Conservation (phyloP, 2,329 filamentous ascomycete species). For the Triangularia setosa region DNA sequence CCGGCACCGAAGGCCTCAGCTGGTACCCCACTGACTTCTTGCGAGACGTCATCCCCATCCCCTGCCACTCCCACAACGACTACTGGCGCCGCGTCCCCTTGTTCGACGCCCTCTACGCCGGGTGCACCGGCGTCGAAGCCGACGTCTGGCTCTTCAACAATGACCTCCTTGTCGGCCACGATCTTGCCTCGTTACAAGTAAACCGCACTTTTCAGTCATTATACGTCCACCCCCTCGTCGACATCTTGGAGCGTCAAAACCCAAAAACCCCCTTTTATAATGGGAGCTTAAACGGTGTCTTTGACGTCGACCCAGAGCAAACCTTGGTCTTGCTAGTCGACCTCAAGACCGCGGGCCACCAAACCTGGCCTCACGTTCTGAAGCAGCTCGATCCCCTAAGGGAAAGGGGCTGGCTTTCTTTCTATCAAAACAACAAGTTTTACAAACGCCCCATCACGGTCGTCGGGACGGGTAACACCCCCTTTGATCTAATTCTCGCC, state of each 20-base stretch:
- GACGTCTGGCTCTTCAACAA: conserved; percentile 61
- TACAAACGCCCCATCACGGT: conserved; percentile 59
- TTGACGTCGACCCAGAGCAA: conserved; percentile 48
- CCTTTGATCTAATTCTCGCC: conserved; percentile 49
- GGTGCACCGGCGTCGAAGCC: conserved; percentile 63
- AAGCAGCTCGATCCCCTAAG: conserved; percentile 57
- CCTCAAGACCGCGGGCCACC: conserved; percentile 56
- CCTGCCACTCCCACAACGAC: conserved; percentile 54
- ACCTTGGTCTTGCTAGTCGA: conserved; percentile 64
- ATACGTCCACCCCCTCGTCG: conserved; percentile 61
- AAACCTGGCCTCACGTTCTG: conserved; percentile 51
- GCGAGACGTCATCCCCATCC: conserved; percentile 34
- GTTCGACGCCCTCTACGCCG: conserved; percentile 56
- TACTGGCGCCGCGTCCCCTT: conserved; percentile 64
- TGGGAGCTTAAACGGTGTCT: conserved; percentile 51
- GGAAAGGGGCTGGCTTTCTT: conserved; percentile 53
- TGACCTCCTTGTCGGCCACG: conserved; percentile 62
- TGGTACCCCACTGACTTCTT: conserved; percentile 51
- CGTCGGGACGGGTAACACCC: conserved; percentile 63
- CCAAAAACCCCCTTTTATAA: conserved; percentile 44
- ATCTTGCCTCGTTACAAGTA: conserved; percentile 47
- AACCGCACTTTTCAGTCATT: conserved; percentile 58
- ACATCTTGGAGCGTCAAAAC: conserved; percentile 54
- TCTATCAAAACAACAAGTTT: conserved; percentile 47
- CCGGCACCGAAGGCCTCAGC: conserved; percentile 36